These are phyloP conservation scores for Xylaria venustula DNA, from an alignment of 495 filamentous ascomycete genomes.

Conservation along the genomic window DNA sequence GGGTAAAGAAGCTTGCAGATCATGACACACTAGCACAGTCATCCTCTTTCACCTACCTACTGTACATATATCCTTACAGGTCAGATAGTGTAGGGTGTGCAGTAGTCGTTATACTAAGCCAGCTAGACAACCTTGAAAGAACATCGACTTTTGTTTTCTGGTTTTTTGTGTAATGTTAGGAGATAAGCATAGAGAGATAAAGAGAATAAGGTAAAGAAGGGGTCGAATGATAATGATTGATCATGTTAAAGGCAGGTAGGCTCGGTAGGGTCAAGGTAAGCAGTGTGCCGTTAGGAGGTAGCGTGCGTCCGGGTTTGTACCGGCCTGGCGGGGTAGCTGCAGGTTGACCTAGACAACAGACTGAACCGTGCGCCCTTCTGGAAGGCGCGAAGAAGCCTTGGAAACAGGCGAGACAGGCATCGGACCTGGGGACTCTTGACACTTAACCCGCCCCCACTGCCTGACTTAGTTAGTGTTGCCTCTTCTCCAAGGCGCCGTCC, in stretches of 20 bases:
- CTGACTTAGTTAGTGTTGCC: slow-evolving; percentile 3
- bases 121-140: too few species aligned
- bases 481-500: neutral
- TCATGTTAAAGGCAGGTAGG: too few species aligned
- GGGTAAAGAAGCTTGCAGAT: neutral
- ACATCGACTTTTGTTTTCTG: too few species aligned
- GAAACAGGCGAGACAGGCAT: slow-evolving; percentile 21
- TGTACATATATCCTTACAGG: neutral
- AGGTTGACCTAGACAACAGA: slow-evolving; percentile 15
- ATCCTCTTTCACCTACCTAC: neutral
- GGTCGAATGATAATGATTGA: too few species aligned
- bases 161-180: too few species aligned
- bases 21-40: slow-evolving; percentile 12
- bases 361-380: slow-evolving; percentile 30
- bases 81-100: too few species aligned
- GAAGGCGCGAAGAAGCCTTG: slow-evolving; percentile 33
- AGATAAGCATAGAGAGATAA: too few species aligned
- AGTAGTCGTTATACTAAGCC: too few species aligned
- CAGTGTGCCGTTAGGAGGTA: too few species aligned
- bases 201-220: too few species aligned
- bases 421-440: neutral
- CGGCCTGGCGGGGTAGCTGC: slow-evolving; percentile 18
- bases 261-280: too few species aligned
- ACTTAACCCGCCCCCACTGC: slow-evolving; percentile 4
- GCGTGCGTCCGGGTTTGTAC: too few species aligned